These are phyloP conservation scores for Neophaeococcomyces mojaviensis DNA, from an alignment of 2,329 filamentous ascomycete genomes.

Conservation along the genomic window DNA sequence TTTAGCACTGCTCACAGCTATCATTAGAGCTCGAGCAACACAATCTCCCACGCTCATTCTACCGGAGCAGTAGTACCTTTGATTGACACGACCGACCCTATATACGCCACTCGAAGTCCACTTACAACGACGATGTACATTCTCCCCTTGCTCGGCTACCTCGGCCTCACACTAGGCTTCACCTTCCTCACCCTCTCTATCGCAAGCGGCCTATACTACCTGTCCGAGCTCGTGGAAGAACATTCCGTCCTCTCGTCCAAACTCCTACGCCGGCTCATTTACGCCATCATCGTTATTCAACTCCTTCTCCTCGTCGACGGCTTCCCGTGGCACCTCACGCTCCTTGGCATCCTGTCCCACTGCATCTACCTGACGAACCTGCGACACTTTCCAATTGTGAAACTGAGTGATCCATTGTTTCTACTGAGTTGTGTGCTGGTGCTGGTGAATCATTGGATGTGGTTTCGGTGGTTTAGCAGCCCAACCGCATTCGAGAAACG, in stretches of 20 bases:
- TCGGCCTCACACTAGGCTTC: constrained; percentile 82
- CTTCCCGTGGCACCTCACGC: constrained; percentile 69
- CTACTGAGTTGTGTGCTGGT: constrained; percentile 77
- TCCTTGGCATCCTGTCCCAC: constrained; percentile 73
- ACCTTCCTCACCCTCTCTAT: constrained; percentile 91
- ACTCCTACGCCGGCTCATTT: constrained; percentile 77
- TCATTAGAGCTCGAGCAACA: too few species aligned
- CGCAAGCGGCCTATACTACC: constrained; percentile 97
- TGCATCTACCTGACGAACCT: constrained; percentile 84
- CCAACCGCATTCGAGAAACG: constrained; percentile 42
- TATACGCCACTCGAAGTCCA: background rate
- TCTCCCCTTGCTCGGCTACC: constrained; percentile 81
- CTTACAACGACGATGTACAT: constrained; percentile 76
- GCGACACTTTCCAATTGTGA: constrained; percentile 66
- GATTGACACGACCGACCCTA: background rate
- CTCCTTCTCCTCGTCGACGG: constrained; percentile 70
- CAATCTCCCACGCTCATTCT: too few species aligned
- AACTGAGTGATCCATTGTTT: constrained; percentile 80
- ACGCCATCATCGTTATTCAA: constrained; percentile 68
- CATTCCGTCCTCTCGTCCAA: constrained; percentile 89
- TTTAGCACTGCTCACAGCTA: too few species aligned
- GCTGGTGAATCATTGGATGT: constrained; percentile 83
- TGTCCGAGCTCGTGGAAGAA: constrained; percentile 95
- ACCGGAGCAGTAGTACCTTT: too few species aligned
- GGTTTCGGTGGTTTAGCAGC: constrained; percentile 86